phyloP scores from a whole-genome alignment of 2,329 filamentous ascomycete species.

The Leptographium flavum region DNA sequence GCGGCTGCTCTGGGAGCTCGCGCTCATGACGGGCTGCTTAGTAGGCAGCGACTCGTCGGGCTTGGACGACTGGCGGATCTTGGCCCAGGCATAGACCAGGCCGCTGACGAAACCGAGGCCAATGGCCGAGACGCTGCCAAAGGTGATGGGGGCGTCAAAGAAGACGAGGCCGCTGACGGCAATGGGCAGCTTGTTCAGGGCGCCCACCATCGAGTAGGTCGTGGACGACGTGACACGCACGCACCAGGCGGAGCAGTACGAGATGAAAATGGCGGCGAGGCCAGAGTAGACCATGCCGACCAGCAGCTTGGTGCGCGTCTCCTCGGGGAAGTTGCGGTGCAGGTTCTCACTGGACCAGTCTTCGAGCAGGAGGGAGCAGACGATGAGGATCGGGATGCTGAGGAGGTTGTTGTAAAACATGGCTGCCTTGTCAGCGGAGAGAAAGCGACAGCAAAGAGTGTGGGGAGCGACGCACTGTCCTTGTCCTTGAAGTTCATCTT shows the following conservation, averaged over 20 bases:
- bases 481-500: constrained; percentile 99
- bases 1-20: constrained; percentile 79
- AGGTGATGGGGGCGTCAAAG: constrained; percentile 85
- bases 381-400: constrained; percentile 79
- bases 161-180: constrained; percentile 86
- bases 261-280: constrained; percentile 89
- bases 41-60: constrained; percentile 56
- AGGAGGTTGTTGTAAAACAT: constrained; percentile 99
- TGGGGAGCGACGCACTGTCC: constrained; percentile 61
- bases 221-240: constrained; percentile 95
- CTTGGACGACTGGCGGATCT: constrained; percentile 62
- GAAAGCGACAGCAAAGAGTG: not conserved
- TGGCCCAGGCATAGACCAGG: constrained; percentile 77
- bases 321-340: constrained; percentile 73
- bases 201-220: constrained; percentile 97
- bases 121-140: constrained; percentile 86
- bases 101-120: constrained; percentile 82
- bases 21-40: constrained; percentile 56
- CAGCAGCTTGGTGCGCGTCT: constrained; percentile 64
- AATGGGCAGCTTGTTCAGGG: constrained; percentile 94
- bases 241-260: constrained; percentile 98
- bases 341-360: constrained; percentile 87
- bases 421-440: constrained; percentile 35
- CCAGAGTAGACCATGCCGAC: constrained; percentile 90
- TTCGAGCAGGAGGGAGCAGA: constrained; percentile 70